Base-by-base conservation (phyloP, 1,284 basidiomycete species). In the Ustilago loliicola region DNA sequence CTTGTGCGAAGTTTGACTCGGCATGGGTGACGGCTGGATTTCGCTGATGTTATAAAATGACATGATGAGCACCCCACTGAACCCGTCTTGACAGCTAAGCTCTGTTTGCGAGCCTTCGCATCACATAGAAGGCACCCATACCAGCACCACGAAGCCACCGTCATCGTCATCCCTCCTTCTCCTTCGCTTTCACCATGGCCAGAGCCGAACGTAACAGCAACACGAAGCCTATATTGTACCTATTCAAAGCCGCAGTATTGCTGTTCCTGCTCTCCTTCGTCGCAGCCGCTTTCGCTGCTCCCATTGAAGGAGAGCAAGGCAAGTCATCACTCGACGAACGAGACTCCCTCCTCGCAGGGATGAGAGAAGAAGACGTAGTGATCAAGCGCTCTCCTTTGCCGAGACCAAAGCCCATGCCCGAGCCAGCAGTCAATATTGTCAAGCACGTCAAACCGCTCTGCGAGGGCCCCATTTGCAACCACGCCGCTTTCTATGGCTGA, bases 381-480 rank as follows among this genome's bases (percentile, higher is more conserved):
- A 25, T 19, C 34, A 57, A 57, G 21, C 57, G 57, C n/a, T 21
- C 15, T 9, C 27, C 57, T 27, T 27, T 9, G 25, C 27, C 38
- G 1, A 11, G 11, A 45, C 42, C 42, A n/a, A 1, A 45, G 4
- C 42, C 42, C n/a, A 9, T 45, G 13, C 48, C 48, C 15, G 10
- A 30, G 2, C 13, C 57, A 45, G 42, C 45, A 4, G 45, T 36
- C 42, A 48, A 57, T 25, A 66, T 75, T 21, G 56, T 63, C 38
- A 69, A 75, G 50, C 66, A 75, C 34, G 56, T 55, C 53, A 74
- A 68, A 27, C 25, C 47, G 4, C 11, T 45, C 10, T 74, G 72
- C 62, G 58, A 66, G 19, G 58, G 66, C 7, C 38, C 52, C 23
- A 76, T 71, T 21, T 76, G 73, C 61, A 76, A 65, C n/a, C 73